phyloP scores from a whole-genome alignment of 352 stramenopile species.

The Phytophthora sansomeana region DNA sequence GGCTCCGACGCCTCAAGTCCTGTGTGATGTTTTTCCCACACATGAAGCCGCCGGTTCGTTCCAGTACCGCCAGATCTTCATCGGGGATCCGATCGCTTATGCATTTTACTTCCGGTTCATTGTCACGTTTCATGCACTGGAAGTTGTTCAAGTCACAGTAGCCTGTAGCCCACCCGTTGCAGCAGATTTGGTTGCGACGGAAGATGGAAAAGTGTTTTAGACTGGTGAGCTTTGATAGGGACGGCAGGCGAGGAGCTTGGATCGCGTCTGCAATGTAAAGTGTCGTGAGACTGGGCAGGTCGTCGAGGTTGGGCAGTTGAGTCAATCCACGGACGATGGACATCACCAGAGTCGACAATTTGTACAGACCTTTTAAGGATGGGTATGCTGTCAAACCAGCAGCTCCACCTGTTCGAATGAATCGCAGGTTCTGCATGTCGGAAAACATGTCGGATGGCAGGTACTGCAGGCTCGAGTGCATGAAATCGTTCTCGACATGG shows the following conservation, averaged over 20 bases:
- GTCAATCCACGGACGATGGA: conserved; percentile 26
- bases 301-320: conserved; percentile 41
- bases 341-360: conserved; percentile 45
- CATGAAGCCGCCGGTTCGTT: conserved; percentile 28
- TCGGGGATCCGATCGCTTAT: conserved; percentile 28
- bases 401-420: conserved; percentile 44
- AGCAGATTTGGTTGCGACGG: conserved; percentile 48
- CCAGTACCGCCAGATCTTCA: conserved; percentile 25
- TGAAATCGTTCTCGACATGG: conserved; percentile 46
- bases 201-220: conserved; percentile 44
- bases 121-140: conserved; percentile 30
- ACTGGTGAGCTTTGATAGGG: conserved; percentile 15
- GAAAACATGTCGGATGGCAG: conserved; percentile 43
- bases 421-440: conserved; percentile 46
- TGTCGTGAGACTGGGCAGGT: conserved; percentile 29
- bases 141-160: conserved; percentile 42
- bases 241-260: conserved; percentile 35
- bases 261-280: conserved; percentile 41
- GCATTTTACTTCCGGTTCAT: conserved; percentile 37
- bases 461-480: conserved; percentile 41
- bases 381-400: conserved; percentile 40
- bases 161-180: conserved; percentile 42
- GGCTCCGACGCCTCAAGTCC: conserved; percentile 36
- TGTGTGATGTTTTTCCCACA: conserved; percentile 40
- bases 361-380: conserved; percentile 38